Conservation (phyloP, 2,329 filamentous ascomycete species). For the Ilyonectria mors-panacis region DNA sequence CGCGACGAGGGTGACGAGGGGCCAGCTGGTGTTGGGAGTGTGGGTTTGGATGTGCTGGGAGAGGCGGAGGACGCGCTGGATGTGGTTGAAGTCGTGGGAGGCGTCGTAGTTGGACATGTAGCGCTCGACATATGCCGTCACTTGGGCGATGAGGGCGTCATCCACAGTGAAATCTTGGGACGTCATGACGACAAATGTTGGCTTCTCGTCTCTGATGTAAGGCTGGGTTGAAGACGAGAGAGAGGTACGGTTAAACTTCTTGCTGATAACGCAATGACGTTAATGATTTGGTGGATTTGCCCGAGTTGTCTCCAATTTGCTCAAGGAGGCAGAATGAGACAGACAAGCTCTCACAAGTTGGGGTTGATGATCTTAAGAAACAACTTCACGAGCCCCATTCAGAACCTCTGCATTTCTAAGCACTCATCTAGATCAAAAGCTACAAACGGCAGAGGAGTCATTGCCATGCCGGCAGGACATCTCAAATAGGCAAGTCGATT, state of each 20-base stretch:
- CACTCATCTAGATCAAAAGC: not conserved
- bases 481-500: slow-evolving; percentile 4
- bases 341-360: not conserved
- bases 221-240: not conserved
- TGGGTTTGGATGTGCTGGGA: slow-evolving; percentile 74
- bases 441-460: not conserved
- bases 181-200: slow-evolving; percentile 39
- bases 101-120: slow-evolving; percentile 87
- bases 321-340: not conserved
- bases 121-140: slow-evolving; percentile 74
- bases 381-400: not conserved
- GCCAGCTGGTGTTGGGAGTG: slow-evolving; percentile 58
- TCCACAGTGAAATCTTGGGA: slow-evolving; percentile 46
- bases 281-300: not conserved
- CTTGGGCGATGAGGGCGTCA: slow-evolving; percentile 66
- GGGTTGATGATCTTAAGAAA: not conserved
- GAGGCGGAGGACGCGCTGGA: slow-evolving; percentile 83
- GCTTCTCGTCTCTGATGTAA: not conserved
- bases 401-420: slow-evolving; percentile 3
- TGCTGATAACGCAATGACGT: not conserved
- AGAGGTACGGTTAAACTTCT: not conserved
- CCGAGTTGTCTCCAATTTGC: not conserved
- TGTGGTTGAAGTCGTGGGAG: slow-evolving; percentile 91
- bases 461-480: not conserved
- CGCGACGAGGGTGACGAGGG: slow-evolving; percentile 77